Evolutionary conservation across 441 rosid genomes (phyloP).

Genomic region (Manihot esculenta): DNA sequence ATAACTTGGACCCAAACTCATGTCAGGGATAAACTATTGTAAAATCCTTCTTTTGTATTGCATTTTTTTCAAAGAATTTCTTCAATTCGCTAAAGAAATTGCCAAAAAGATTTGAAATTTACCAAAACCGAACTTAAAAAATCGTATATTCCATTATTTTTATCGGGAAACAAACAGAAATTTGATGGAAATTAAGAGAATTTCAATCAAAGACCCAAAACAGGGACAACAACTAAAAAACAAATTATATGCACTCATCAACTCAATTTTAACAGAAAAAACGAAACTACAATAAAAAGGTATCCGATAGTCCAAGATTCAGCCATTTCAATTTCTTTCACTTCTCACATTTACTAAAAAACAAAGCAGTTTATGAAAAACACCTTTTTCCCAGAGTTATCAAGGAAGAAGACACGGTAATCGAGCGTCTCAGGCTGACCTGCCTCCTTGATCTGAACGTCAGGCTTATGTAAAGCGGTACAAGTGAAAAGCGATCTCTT

Average conservation of each 20-base stretch:
- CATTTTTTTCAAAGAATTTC: not conserved
- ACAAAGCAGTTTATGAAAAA: not conserved
- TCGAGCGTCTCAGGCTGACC: constrained; percentile 87
- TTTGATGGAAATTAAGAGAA: not conserved
- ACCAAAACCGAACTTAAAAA: not conserved
- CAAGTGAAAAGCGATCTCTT: constrained; percentile 55
- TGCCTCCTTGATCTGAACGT: constrained; percentile 61
- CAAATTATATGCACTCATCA: not conserved
- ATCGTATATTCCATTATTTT: not conserved
- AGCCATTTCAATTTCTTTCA: constrained; percentile 8
- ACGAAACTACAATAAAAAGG: not conserved
- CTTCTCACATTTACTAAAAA: constrained; percentile 5
- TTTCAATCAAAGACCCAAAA: not conserved
- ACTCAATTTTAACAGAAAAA: constrained; percentile 4
- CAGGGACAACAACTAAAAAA: constrained; percentile 1
- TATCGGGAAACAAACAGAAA: no score
- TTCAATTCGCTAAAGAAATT: not conserved
- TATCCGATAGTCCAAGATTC: not conserved
- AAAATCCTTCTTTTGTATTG: no score
- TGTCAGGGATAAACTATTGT: no score
- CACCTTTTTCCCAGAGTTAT: constrained; percentile 79
- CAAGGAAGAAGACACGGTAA: constrained; percentile 77
- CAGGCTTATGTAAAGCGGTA: constrained; percentile 67
- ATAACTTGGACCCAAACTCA: no score
- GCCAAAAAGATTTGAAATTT: not conserved